These are phyloP conservation scores for Arachis monticola DNA, from an alignment of 331 rosid genomes.

Conservation along the genomic window DNA sequence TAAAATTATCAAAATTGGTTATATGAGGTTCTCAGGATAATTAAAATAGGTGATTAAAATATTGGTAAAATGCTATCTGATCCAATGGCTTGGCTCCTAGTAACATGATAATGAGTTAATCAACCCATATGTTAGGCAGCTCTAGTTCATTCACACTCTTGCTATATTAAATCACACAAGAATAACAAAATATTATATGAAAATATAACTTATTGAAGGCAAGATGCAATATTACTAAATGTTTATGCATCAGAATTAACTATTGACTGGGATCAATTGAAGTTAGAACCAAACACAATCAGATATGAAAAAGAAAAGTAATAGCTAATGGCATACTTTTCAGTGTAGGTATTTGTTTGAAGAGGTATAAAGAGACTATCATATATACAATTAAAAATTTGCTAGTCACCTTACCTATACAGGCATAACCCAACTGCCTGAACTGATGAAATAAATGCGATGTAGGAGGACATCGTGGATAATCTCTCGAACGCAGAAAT, in stretches of 20 bases:
- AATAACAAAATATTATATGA: slow-evolving; percentile 12
- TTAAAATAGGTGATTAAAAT: no score
- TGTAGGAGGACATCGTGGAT: slow-evolving; percentile 97
- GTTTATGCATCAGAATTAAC: slow-evolving; percentile 1
- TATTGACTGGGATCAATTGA: slow-evolving; percentile 15
- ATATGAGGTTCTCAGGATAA: no score
- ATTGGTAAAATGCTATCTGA: neutral
- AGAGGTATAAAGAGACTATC: slow-evolving; percentile 21
- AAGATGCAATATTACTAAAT: slow-evolving; percentile 8
- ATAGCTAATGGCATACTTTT: slow-evolving; percentile 2
- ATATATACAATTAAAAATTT: slow-evolving; percentile 26
- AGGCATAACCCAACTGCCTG: slow-evolving; percentile 92
- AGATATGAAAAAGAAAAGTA: neutral
- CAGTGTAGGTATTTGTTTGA: neutral
- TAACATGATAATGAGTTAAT: neutral
- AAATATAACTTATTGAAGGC: neutral
- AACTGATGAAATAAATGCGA: slow-evolving; percentile 91
- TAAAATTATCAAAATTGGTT: neutral
- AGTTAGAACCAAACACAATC: slow-evolving; percentile 12
- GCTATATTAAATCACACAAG: slow-evolving; percentile 17
- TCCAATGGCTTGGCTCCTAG: no score
- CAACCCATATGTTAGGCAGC: neutral
- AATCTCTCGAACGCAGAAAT: slow-evolving; percentile 95
- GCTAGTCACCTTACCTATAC: slow-evolving; percentile 75
- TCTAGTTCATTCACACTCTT: slow-evolving; percentile 13